Percentiles rank a stretch among this genome's conserved stretches.
Evolutionary conservation across 2,329 filamentous ascomycete species (phyloP).

Genomic region (Sclerotinia borealis): DNA sequence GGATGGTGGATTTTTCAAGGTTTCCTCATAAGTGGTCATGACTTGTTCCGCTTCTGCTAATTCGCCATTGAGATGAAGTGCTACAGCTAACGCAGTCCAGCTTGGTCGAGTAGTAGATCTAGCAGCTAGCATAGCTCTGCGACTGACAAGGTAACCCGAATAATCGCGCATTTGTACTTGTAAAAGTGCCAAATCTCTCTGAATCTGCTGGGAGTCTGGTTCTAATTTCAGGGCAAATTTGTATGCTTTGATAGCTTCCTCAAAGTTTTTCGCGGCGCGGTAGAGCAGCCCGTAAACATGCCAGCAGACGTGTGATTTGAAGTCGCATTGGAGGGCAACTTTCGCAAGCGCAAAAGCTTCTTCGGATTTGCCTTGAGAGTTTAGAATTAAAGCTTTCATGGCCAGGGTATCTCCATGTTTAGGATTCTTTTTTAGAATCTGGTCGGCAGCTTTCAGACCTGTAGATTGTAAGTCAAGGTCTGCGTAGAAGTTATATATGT

Average conservation of each 20-base stretch:
- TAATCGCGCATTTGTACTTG: slow-evolving; percentile 98
- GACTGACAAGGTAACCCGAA: slow-evolving; percentile 84
- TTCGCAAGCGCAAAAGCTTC: slow-evolving; percentile 94
- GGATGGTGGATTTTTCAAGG: slow-evolving; percentile 72
- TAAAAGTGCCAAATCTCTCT: slow-evolving; percentile 84
- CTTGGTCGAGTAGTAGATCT: slow-evolving; percentile 79
- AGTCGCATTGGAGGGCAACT: slow-evolving; percentile 85
- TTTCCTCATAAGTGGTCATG: slow-evolving; percentile 87
- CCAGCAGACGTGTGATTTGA: slow-evolving; percentile 99
- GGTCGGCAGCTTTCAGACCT: slow-evolving; percentile 90
- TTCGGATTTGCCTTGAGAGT: slow-evolving; percentile 82
- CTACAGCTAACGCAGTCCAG: slow-evolving; percentile 96
- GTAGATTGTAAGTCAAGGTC: slow-evolving; percentile 21
- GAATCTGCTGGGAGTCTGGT: slow-evolving; percentile 90
- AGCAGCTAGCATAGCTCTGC: slow-evolving; percentile 79
- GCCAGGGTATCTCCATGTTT: slow-evolving; percentile 97
- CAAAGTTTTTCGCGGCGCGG: slow-evolving; percentile 91
- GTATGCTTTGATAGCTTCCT: slow-evolving; percentile 98
- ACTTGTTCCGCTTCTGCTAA: slow-evolving; percentile 83
- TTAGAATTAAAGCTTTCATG: slow-evolving; percentile 98
- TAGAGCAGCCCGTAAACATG: slow-evolving; percentile 96
- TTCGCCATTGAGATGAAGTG: slow-evolving; percentile 85
- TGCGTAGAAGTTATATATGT: slow-evolving; percentile 8
- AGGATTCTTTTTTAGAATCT: slow-evolving; percentile 90
- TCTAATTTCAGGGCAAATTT: slow-evolving; percentile 90